Evolutionary conservation across 768 basidiomycete species (phyloP).

Genomic region (Coprinopsis cinerea): DNA sequence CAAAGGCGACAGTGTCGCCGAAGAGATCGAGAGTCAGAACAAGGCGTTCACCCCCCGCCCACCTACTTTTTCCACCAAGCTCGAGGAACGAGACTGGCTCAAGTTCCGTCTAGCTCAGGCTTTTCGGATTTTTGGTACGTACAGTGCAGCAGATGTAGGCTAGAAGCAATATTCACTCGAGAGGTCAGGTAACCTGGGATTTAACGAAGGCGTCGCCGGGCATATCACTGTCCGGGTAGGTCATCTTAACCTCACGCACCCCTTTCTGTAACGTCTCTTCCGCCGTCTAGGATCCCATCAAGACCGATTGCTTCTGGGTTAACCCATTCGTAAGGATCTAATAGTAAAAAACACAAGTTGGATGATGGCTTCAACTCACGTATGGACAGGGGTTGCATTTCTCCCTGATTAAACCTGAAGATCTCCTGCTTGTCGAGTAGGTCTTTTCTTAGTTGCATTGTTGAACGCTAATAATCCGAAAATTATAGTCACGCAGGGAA

Average conservation of each 20-base stretch:
- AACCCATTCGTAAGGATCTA: conserved; percentile 34
- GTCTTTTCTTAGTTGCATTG: conserved; percentile 7
- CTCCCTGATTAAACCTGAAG: conserved; percentile 35
- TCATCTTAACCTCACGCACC: neutral
- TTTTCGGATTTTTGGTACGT: conserved; percentile 38
- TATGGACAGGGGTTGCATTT: conserved; percentile 36
- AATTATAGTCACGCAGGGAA: conserved; percentile 21
- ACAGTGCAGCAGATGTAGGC: neutral
- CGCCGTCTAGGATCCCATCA: conserved; percentile 29
- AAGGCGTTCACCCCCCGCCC: conserved; percentile 18
- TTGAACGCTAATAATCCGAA: conserved; percentile 2
- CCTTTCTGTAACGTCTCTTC: neutral
- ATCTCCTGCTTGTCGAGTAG: conserved; percentile 42
- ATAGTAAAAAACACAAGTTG: too few relatives aligned
- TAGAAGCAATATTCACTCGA: neutral
- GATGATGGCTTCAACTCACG: too few relatives aligned
- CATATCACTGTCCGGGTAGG: conserved; percentile 44
- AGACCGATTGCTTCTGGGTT: conserved; percentile 40
- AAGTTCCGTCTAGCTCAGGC: conserved; percentile 43
- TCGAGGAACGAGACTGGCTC: conserved; percentile 34
- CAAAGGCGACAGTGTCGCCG: neutral
- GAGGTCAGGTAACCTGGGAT: conserved; percentile 31
- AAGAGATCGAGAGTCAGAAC: conserved; percentile 5
- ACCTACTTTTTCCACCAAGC: conserved; percentile 28
- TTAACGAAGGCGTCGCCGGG: conserved; percentile 43